Conservation (phyloP, 129 eudicot species). For the Pseudognaphalium luteoalbum region DNA sequence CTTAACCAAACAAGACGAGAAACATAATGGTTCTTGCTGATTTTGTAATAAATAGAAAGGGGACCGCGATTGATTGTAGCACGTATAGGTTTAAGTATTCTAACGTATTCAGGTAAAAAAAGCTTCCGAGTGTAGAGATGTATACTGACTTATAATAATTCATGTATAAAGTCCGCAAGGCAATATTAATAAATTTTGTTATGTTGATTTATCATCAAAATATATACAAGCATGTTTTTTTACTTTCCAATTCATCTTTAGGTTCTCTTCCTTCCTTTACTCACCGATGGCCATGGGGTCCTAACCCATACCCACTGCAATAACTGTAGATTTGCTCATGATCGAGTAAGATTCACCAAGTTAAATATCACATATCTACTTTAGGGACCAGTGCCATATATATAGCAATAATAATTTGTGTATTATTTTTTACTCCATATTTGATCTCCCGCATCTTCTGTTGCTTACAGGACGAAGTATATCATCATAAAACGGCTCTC, state of each 20-base stretch:
- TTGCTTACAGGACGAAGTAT: no score
- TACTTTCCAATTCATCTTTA: no score
- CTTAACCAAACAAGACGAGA: conserved; percentile 26
- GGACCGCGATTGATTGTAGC: conserved; percentile 27
- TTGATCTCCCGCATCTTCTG: no score
- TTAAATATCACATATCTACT: no score
- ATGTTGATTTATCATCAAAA: neutral
- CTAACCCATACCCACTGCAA: neutral
- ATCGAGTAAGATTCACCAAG: neutral
- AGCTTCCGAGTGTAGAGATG: conserved; percentile 12
- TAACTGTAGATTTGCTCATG: neutral
- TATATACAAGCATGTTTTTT: no score
- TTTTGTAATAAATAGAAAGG: conserved; percentile 33
- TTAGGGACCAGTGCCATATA: no score
- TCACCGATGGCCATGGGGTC: neutral
- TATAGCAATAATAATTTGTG: no score
- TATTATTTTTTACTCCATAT: no score
- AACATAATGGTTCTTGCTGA: conserved; percentile 23
- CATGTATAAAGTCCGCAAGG: conserved; percentile 75
- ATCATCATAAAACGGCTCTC: no score
- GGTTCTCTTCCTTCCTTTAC: neutral
- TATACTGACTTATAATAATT: conserved; percentile 11
- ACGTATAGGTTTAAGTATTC: conserved; percentile 23
- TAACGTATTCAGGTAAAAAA: conserved; percentile 18
- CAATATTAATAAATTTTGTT: conserved; percentile 41